Percentiles rank a stretch among this genome's conserved stretches.
Evolutionary conservation across 2,329 filamentous ascomycete species (phyloP).

Genomic region (Blumeriella jaapii): DNA sequence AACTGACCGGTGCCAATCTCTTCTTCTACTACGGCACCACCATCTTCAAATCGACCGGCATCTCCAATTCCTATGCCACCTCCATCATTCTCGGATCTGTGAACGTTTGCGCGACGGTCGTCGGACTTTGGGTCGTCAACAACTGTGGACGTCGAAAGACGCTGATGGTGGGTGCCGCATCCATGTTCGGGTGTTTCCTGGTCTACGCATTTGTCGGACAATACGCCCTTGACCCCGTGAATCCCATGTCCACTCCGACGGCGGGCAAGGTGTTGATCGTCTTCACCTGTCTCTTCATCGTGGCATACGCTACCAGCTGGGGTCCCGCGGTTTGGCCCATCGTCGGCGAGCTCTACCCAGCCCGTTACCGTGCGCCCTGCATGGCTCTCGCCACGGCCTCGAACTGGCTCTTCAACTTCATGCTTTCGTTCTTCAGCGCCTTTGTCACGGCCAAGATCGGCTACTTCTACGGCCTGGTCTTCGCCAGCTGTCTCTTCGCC

Average conservation of each 20-base stretch:
- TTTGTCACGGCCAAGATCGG: constrained; percentile 63
- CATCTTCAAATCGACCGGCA: constrained; percentile 54
- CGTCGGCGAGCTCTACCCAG: constrained; percentile 54
- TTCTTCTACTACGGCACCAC: constrained; percentile 58
- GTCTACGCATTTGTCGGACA: constrained; percentile 41
- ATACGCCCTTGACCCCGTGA: constrained; percentile 31
- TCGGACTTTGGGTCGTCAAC: constrained; percentile 53
- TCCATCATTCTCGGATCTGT: constrained; percentile 57
- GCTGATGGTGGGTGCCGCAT: constrained; percentile 50
- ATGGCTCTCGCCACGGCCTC: constrained; percentile 49
- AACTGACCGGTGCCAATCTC: constrained; percentile 58
- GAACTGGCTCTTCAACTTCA: constrained; percentile 61
- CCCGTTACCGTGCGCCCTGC: constrained; percentile 45
- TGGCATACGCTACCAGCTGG: constrained; percentile 58
- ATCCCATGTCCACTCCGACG: constrained; percentile 35
- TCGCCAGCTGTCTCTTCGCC: constrained; percentile 56
- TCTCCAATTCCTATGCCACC: constrained; percentile 53
- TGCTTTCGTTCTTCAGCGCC: constrained; percentile 65
- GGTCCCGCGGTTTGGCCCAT: constrained; percentile 59
- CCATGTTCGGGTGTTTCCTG: constrained; percentile 50
- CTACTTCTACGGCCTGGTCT: constrained; percentile 55
- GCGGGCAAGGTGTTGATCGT: constrained; percentile 51
- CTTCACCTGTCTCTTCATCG: constrained; percentile 54
- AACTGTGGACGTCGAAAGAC: constrained; percentile 51
- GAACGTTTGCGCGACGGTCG: constrained; percentile 56